These are phyloP conservation scores for Capillidium rhysosporum DNA, from an alignment of 371 early-diverging fungal genomes.

Conservation along the genomic window DNA sequence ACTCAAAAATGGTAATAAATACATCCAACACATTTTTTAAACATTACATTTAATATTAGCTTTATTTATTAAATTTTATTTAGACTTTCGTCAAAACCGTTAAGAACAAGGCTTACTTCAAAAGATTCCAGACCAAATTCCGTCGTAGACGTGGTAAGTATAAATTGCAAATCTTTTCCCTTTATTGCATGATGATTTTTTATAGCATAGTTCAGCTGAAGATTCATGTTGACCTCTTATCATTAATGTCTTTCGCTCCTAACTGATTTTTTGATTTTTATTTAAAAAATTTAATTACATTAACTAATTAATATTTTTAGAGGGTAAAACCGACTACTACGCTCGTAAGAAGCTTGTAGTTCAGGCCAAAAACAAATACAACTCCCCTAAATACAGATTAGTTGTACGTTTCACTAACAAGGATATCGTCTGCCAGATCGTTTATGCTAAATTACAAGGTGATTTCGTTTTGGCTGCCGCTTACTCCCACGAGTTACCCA, in stretches of 20 bases:
- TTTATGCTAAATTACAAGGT: conserved; percentile 97
- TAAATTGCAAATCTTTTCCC: not conserved
- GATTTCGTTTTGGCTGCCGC: conserved; percentile 96
- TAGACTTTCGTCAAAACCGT: conserved; percentile 85
- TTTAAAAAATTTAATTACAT: not conserved
- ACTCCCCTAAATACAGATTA: conserved; percentile 99
- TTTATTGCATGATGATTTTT: conserved; percentile 12
- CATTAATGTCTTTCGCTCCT: conserved; percentile 67
- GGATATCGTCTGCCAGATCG: conserved; percentile 95
- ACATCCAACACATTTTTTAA: too few relatives aligned
- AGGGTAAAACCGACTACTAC: conserved; percentile 99
- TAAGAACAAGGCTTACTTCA: conserved; percentile 97
- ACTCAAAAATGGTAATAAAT: too few relatives aligned
- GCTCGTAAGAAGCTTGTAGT: conserved; percentile 96
- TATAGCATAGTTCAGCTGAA: conserved; percentile 65
- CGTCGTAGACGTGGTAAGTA: conserved; percentile 87
- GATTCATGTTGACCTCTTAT: conserved; percentile 12
- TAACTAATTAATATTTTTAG: conserved; percentile 19
- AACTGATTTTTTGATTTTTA: conserved; percentile 37
- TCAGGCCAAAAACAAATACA: conserved; percentile 99
- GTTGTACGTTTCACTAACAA: conserved; percentile 99
- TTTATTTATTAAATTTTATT: not conserved
- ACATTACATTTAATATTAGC: too few relatives aligned
- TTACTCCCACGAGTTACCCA: conserved; percentile 96
- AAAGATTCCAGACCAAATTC: conserved; percentile 99